Evolutionary conservation across 345 rosid species (phyloP).

Genomic region (Populus ilicifolia): DNA sequence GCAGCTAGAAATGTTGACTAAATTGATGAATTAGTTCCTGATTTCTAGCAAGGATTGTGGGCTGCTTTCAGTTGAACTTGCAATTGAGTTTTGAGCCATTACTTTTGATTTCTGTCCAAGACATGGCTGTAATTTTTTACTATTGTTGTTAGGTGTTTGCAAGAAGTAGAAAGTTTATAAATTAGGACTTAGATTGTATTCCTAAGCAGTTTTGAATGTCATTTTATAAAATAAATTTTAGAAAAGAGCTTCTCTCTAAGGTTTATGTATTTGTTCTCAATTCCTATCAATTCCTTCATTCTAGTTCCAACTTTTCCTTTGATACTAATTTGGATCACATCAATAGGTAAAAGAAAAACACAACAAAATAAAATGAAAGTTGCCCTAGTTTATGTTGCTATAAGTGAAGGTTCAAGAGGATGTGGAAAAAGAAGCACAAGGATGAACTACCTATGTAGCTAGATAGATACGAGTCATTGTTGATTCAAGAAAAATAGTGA

Average conservation of each 20-base stretch:
- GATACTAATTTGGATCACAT: too few species aligned
- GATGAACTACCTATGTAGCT: background rate
- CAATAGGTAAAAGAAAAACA: background rate
- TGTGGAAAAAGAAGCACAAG: background rate
- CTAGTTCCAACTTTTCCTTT: too few species aligned
- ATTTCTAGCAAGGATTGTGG: background rate
- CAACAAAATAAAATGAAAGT: background rate
- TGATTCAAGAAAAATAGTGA: background rate
- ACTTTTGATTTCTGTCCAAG: background rate
- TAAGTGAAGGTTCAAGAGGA: background rate
- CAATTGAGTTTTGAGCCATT: background rate
- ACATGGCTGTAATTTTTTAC: background rate
- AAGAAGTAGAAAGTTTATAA: background rate
- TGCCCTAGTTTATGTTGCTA: background rate
- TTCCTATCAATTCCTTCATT: too few species aligned
- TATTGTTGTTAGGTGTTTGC: background rate
- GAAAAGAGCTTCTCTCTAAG: too few species aligned
- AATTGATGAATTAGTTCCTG: background rate
- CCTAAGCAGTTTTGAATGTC: too few species aligned
- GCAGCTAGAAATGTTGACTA: background rate
- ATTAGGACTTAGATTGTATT: background rate
- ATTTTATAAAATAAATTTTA: too few species aligned
- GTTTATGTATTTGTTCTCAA: too few species aligned
- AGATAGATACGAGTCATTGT: background rate
- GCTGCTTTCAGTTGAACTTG: background rate